Conservation (phyloP, 257 asterid species). For the Leptodermis oblonga region DNA sequence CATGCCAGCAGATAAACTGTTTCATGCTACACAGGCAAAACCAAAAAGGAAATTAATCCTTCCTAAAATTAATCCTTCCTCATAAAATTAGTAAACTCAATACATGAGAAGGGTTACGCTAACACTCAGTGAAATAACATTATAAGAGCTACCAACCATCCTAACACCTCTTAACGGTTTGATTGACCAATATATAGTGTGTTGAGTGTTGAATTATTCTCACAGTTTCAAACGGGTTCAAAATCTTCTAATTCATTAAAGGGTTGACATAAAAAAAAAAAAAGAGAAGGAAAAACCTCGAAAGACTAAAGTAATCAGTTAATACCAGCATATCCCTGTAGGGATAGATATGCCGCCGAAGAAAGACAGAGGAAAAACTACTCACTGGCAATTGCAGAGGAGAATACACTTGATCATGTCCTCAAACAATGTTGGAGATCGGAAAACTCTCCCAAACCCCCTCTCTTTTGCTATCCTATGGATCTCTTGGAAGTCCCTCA, state of each 20-base stretch:
- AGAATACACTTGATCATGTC: conserved; percentile 85
- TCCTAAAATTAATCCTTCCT: not conserved
- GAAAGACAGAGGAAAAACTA: conserved; percentile 6
- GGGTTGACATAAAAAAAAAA: not conserved
- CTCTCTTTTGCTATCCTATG: conserved; percentile 47
- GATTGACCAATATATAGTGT: not conserved
- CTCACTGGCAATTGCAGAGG: conserved; percentile 98
- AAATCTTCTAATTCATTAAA: not conserved
- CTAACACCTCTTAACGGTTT: not conserved
- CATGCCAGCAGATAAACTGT: not conserved
- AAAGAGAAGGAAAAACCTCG: not conserved
- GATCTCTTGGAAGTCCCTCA: conserved; percentile 56
- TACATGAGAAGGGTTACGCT: no score
- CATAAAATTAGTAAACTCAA: not conserved
- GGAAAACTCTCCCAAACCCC: conserved; percentile 72
- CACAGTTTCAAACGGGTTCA: not conserved
- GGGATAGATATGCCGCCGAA: no score
- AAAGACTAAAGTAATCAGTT: not conserved
- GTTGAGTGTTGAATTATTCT: not conserved
- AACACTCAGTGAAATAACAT: not conserved
- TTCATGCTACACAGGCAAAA: not conserved
- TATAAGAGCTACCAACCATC: not conserved
- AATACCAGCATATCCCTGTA: not conserved
- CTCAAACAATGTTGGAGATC: conserved; percentile 89
- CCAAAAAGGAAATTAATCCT: not conserved